Evolutionary conservation across 768 basidiomycete genomes (phyloP).

Genomic region (Phaeotremella skinneri): DNA sequence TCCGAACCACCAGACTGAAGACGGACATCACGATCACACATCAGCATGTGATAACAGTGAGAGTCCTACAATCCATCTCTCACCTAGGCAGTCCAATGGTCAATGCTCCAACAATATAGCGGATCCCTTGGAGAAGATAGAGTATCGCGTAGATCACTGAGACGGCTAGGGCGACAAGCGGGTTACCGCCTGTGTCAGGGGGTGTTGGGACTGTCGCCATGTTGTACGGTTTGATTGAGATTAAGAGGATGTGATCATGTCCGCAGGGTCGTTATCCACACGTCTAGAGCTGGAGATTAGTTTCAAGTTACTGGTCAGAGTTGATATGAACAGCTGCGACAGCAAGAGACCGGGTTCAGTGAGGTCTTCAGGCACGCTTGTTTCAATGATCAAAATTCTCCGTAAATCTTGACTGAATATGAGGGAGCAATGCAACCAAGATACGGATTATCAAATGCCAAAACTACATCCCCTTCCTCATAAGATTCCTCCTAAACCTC

Average conservation of each 20-base stretch:
- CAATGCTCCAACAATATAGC: conserved; percentile 64
- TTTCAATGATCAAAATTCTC: background rate
- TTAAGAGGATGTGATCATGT: background rate
- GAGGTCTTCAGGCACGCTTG: background rate
- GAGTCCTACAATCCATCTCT: conserved; percentile 31
- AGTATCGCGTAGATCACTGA: conserved; percentile 48
- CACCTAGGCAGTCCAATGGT: conserved; percentile 79
- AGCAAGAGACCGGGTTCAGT: background rate
- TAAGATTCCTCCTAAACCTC: conserved; percentile 77
- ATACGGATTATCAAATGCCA: background rate
- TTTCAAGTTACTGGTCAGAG: no score
- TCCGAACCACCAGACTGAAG: conserved; percentile 43
- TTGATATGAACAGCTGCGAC: no score
- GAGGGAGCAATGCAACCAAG: background rate
- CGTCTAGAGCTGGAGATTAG: no score
- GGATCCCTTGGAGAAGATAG: conserved; percentile 43
- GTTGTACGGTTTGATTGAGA: background rate
- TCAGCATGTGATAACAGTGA: background rate
- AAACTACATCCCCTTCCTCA: conserved; percentile 61
- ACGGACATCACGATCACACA: conserved; percentile 10
- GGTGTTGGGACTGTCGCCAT: conserved; percentile 18
- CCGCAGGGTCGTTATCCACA: no score
- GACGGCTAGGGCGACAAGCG: conserved; percentile 42
- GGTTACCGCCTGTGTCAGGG: conserved; percentile 32
- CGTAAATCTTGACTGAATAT: background rate